Conservation (phyloP, 345 rosid species). For the Cochlearia excelsa region DNA sequence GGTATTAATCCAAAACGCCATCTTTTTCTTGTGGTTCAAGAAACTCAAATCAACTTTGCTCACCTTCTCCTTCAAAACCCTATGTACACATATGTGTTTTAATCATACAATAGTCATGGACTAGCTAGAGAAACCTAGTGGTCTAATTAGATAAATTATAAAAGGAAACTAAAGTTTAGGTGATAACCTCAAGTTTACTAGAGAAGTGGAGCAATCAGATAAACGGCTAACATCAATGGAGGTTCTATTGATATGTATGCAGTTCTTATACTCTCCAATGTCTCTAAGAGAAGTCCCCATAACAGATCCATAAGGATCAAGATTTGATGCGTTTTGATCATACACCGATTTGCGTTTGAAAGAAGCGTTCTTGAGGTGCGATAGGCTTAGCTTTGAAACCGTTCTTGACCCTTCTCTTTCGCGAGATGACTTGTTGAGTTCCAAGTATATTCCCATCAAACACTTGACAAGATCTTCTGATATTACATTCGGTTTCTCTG, state of each 20-base stretch:
- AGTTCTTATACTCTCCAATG: conserved; percentile 77
- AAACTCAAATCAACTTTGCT: conserved; percentile 63
- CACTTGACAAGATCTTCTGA: conserved; percentile 70
- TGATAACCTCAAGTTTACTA: conserved; percentile 35
- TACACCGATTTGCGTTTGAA: conserved; percentile 40
- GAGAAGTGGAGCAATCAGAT: conserved; percentile 41
- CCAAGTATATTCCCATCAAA: conserved; percentile 63
- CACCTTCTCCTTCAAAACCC: conserved; percentile 60
- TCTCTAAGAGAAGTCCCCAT: conserved; percentile 63
- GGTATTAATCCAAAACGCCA: conserved; percentile 91
- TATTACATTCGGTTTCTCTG: conserved; percentile 50
- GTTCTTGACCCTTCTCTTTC: conserved; percentile 46
- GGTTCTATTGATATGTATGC: conserved; percentile 64
- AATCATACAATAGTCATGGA: conserved; percentile 1
- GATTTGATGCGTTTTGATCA: conserved; percentile 46
- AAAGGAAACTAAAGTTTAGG: not conserved
- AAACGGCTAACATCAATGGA: conserved; percentile 55
- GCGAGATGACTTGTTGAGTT: conserved; percentile 47
- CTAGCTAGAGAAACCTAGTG: not conserved
- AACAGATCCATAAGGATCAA: conserved; percentile 72
- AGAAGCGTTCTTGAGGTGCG: conserved; percentile 35
- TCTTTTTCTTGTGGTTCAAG: conserved; percentile 86
- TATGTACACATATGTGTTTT: conserved; percentile 22
- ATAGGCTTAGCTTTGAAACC: conserved; percentile 51
- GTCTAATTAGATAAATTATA: not conserved